phyloP scores from a whole-genome alignment of 306 rosid species.

The Mimosa pudica region DNA sequence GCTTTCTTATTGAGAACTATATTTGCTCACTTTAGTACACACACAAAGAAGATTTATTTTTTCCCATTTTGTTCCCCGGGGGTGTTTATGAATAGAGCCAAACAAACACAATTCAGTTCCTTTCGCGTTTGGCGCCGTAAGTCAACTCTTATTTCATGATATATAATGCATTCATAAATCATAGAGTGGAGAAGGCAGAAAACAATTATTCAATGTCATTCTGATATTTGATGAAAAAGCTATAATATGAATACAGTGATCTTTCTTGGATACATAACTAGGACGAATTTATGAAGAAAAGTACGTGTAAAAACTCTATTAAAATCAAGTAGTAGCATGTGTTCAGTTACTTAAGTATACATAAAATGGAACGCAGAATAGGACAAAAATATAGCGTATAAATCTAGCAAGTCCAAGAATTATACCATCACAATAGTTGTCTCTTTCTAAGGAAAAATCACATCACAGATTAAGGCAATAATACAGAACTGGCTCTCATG shows the following conservation, averaged over 20 bases:
- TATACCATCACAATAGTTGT: neutral
- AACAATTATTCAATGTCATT: no score
- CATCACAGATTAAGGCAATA: neutral
- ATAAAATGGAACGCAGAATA: neutral
- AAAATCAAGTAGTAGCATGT: neutral
- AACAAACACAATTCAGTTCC: neutral
- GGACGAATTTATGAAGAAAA: neutral
- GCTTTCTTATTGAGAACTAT: neutral
- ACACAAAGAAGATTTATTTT: neutral
- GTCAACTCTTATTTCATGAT: no score
- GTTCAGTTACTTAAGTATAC: neutral
- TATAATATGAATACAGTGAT: no score
- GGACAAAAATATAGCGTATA: neutral
- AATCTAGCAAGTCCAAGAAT: neutral
- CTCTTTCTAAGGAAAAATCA: neutral
- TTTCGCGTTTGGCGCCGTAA: no score
- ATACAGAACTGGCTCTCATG: neutral
- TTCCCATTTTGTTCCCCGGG: neutral
- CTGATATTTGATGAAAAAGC: no score
- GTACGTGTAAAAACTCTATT: neutral
- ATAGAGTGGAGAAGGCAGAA: no score
- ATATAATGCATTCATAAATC: no score
- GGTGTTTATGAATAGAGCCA: neutral
- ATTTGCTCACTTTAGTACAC: conserved; percentile 11
- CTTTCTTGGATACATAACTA: no score